These are phyloP conservation scores for Phytophthora citrophthora DNA, from an alignment of 352 stramenopile genomes.

Conservation along the genomic window DNA sequence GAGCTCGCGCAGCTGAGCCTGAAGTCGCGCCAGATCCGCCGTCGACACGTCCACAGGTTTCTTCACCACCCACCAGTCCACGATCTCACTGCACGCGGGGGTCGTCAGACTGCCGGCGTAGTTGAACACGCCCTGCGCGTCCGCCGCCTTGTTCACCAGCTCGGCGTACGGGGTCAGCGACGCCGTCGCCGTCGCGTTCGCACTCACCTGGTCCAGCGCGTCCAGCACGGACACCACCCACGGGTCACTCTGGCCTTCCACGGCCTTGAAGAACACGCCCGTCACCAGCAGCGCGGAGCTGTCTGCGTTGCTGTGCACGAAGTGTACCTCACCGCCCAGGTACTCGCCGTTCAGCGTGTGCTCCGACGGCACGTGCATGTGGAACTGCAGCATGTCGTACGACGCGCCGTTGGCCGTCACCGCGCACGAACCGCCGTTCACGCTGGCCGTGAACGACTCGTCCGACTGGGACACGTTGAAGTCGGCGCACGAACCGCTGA, in stretches of 20 bases:
- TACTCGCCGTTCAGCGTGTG: conserved; percentile 47
- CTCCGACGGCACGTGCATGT: conserved; percentile 50
- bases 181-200: conserved; percentile 5
- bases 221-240: conserved; percentile 39
- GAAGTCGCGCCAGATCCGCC: conserved; percentile 35
- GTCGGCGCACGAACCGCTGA: conserved; percentile 29
- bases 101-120: conserved; percentile 68
- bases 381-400: conserved; percentile 43
- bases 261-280: conserved; percentile 31
- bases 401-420: conserved; percentile 12
- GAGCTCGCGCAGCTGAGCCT: conserved; percentile 23
- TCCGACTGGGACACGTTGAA: conserved; percentile 34
- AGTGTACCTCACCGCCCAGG: conserved; percentile 44
- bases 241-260: conserved; percentile 19
- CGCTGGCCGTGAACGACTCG: conserved; percentile 31
- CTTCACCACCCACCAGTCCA: conserved; percentile 43
- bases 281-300: conserved; percentile 40
- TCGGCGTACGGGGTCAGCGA: conserved; percentile 26
- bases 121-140: conserved; percentile 41
- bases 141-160: conserved; percentile 17
- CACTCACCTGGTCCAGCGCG: conserved; percentile 26
- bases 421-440: conserved; percentile 24
- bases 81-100: conserved; percentile 34
- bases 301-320: conserved; percentile 45
- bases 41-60: conserved; percentile 46